Conservation (phyloP, 257 asterid genomes). For the Ilex aquifolium region DNA sequence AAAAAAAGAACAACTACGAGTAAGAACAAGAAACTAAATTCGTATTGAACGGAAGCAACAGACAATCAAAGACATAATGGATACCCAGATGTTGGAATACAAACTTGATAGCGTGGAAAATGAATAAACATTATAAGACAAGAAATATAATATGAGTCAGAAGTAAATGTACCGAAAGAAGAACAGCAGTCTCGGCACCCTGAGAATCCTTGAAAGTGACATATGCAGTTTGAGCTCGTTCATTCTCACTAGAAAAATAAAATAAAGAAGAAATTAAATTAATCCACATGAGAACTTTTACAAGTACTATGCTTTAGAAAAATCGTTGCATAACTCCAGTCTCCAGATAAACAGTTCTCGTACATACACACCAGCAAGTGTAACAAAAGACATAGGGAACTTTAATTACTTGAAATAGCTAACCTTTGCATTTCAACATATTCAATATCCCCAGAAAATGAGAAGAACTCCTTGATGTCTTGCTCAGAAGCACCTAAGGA, state of each 20-base stretch:
- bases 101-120: not conserved
- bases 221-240: slow-evolving; percentile 50
- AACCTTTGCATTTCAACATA: slow-evolving; percentile 58
- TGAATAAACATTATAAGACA: not conserved
- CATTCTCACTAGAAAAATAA: slow-evolving; percentile 38
- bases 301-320: slow-evolving; percentile 12
- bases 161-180: slow-evolving; percentile 47
- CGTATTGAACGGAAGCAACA: too few species aligned
- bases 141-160: not conserved
- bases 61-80: too few species aligned
- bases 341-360: not conserved
- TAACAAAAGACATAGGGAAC: slow-evolving; percentile 2
- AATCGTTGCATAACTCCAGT: not conserved
- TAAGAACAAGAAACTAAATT: too few species aligned
- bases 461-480: slow-evolving; percentile 69
- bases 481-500: slow-evolving; percentile 51
- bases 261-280: slow-evolving; percentile 9
- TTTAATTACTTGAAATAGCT: slow-evolving; percentile 4
- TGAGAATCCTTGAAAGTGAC: slow-evolving; percentile 59
- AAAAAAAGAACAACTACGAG: too few species aligned
- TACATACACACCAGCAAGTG: not conserved
- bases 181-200: slow-evolving; percentile 12
- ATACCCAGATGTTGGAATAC: too few species aligned
- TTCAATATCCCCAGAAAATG: slow-evolving; percentile 64
- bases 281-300: not conserved